A percentile compares a stretch with the other conserved stretches of the same genome.
Conservation (phyloP, 1,139 yeast genomes). For the Blastobotrys buckinghamii region DNA sequence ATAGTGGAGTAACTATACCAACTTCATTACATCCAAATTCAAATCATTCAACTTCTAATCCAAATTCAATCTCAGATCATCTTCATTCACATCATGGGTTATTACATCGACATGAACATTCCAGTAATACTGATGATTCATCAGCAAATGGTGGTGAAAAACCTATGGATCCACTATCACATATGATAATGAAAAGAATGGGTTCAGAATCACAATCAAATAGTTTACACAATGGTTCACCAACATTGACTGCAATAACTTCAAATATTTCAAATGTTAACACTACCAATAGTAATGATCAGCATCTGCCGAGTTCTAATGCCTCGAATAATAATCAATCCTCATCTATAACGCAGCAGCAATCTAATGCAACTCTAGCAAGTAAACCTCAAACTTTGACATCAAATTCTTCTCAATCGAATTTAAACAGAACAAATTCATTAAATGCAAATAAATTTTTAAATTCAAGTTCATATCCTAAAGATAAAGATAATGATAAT, state of each 20-base stretch:
- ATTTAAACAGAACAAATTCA: neutral
- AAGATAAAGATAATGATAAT: neutral
- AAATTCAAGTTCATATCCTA: neutral
- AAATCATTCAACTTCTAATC: neutral
- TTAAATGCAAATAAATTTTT: slow-evolving; percentile 1
- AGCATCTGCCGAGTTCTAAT: neutral
- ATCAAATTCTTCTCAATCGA: neutral
- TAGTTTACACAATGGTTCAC: slow-evolving; percentile 4
- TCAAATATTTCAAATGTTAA: neutral
- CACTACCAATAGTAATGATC: neutral
- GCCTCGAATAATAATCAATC: neutral
- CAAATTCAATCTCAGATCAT: neutral
- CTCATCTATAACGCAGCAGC: slow-evolving; percentile 1
- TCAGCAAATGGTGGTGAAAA: neutral
- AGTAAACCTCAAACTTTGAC: neutral
- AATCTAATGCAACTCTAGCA: neutral
- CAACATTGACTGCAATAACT: neutral
- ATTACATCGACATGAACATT: neutral
- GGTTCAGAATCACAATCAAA: slow-evolving; percentile 11
- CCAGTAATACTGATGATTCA: neutral
- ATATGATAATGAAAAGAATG: slow-evolving; percentile 12
- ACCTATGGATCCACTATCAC: slow-evolving; percentile 12
- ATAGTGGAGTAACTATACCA: neutral
- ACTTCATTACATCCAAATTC: neutral
- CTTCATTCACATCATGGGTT: neutral